Conservation (phyloP, 2,329 filamentous ascomycete genomes). For the Proliferodiscus dingleyae region DNA sequence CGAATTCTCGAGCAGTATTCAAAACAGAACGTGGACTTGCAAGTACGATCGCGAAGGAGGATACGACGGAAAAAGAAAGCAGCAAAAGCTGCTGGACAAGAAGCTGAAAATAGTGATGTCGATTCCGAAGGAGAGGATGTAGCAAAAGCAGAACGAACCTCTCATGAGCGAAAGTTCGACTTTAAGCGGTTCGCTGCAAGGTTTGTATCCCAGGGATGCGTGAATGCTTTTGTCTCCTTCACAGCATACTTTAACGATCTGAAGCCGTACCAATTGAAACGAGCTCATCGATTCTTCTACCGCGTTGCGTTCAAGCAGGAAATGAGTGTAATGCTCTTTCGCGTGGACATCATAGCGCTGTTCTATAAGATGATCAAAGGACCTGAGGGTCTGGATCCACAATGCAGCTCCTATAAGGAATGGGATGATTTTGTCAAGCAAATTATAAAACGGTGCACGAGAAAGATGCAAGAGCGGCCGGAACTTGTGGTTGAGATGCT, state of each 20-base stretch:
- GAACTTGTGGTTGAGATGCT: slow-evolving; percentile 86
- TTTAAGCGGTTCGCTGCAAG: slow-evolving; percentile 77
- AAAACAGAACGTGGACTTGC: slow-evolving; percentile 90
- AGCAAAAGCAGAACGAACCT: slow-evolving; percentile 62
- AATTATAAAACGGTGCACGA: slow-evolving; percentile 73
- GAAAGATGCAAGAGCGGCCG: slow-evolving; percentile 79
- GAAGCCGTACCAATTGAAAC: slow-evolving; percentile 74
- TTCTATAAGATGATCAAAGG: slow-evolving; percentile 92
- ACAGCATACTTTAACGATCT: slow-evolving; percentile 78
- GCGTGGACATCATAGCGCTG: slow-evolving; percentile 83
- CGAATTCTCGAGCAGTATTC: slow-evolving; percentile 90
- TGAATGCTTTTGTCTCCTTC: slow-evolving; percentile 84
- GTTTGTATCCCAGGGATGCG: slow-evolving; percentile 77
- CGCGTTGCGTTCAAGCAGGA: slow-evolving; percentile 93
- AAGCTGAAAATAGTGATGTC: slow-evolving; percentile 46
- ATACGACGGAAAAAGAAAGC: slow-evolving; percentile 69
- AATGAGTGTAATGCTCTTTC: slow-evolving; percentile 80
- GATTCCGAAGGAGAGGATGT: slow-evolving; percentile 74
- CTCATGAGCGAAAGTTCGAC: slow-evolving; percentile 87
- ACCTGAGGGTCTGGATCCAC: slow-evolving; percentile 66
- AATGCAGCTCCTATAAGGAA: slow-evolving; percentile 67
- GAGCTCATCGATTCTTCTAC: slow-evolving; percentile 90
- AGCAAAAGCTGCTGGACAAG: slow-evolving; percentile 40
- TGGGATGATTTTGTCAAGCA: slow-evolving; percentile 89
- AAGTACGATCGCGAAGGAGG: slow-evolving; percentile 76